Evolutionary conservation across 176 grass and related monocot genomes (phyloP).

Genomic region (Triticum timopheevii): DNA sequence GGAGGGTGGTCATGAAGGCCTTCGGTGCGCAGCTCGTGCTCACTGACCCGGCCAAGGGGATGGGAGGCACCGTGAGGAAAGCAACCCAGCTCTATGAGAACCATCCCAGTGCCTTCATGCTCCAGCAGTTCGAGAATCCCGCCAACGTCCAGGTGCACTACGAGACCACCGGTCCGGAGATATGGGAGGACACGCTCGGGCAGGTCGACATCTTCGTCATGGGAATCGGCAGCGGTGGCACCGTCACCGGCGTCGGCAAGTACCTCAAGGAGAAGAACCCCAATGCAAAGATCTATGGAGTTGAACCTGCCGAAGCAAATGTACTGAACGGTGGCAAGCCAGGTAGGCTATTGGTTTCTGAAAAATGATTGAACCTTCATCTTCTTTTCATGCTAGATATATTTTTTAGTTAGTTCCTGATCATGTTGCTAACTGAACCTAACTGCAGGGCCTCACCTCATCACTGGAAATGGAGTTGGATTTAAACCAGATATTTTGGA

Average conservation of each 20-base stretch:
- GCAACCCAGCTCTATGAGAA: constrained; percentile 73
- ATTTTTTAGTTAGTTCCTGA: background rate
- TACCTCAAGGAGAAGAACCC: constrained; percentile 56
- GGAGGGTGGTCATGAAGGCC: constrained; percentile 82
- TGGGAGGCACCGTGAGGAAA: constrained; percentile 92
- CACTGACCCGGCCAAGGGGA: constrained; percentile 84
- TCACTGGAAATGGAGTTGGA: constrained; percentile 94
- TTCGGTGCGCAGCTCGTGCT: constrained; percentile 70
- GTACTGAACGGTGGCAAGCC: constrained; percentile 52
- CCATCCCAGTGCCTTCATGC: constrained; percentile 74
- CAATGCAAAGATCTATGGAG: constrained; percentile 50
- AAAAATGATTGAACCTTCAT: background rate
- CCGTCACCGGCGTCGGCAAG: constrained; percentile 28
- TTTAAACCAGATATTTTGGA: constrained; percentile 94
- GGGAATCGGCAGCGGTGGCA: constrained; percentile 66
- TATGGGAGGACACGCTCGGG: constrained; percentile 83
- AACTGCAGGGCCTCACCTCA: constrained; percentile 73
- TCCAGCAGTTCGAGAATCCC: constrained; percentile 96
- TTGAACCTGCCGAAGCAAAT: constrained; percentile 48
- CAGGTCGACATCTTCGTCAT: constrained; percentile 92
- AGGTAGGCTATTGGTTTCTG: constrained; percentile 12
- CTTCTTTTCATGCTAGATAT: background rate
- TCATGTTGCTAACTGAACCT: constrained; percentile 4
- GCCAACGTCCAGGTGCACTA: constrained; percentile 74
- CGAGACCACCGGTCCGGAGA: constrained; percentile 89